A percentile compares a stretch with the other conserved stretches of the same genome.
Conservation (phyloP, 2,329 filamentous ascomycete species). For the Exserohilum turcica region DNA sequence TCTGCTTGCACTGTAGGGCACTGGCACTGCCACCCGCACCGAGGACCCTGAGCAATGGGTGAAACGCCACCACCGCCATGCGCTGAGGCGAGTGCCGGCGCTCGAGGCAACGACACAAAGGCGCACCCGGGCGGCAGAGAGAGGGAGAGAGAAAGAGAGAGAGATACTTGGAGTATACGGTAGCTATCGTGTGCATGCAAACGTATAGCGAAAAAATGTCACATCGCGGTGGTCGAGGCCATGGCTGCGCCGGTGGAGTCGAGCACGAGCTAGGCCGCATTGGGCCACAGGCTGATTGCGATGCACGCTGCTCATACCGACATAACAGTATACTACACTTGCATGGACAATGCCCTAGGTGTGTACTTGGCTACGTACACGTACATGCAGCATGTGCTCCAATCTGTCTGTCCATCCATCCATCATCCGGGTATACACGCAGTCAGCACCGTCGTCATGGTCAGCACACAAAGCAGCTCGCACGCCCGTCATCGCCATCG, state of each 20-base stretch:
- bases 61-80: conserved; percentile 31
- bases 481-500: background rate
- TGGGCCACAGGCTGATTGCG: conserved; percentile 11
- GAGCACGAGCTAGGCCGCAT: conserved; percentile 10
- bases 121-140: conserved; percentile 3
- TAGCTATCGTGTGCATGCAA: conserved; percentile 11
- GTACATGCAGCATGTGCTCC: too few relatives aligned
- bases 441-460: background rate
- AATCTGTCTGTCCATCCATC: too few relatives aligned
- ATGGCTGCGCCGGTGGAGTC: background rate
- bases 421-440: too few relatives aligned
- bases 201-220: too few relatives aligned
- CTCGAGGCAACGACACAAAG: too few relatives aligned
- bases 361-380: background rate
- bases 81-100: conserved; percentile 1
- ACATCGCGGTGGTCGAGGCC: conserved; percentile 12
- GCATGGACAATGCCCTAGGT: too few relatives aligned
- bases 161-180: too few relatives aligned
- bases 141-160: background rate
- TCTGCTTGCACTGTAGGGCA: background rate
- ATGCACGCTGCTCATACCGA: too few relatives aligned
- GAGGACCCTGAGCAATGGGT: conserved; percentile 33
- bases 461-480: background rate
- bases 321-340: too few relatives aligned
- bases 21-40: too few relatives aligned